A percentile compares a stretch with the other conserved stretches of the same genome.
phyloP scores from a whole-genome alignment of 1,284 basidiomycete genomes.

The Pascua guehoae region DNA sequence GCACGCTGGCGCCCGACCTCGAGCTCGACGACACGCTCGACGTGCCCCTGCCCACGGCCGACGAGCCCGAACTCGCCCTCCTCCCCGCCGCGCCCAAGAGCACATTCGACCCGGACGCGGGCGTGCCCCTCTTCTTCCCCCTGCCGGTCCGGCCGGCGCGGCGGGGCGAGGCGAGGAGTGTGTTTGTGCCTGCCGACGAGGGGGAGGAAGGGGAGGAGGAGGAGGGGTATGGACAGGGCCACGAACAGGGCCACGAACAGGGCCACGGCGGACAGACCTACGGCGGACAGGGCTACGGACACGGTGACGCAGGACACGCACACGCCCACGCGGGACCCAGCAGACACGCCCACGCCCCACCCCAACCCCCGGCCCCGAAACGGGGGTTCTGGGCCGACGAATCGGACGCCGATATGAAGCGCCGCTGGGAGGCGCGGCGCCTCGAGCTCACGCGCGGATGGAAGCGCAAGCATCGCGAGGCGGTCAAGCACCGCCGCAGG shows the following conservation, averaged over 20 bases:
- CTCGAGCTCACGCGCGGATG: slow-evolving; percentile 69
- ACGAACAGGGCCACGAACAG: not conserved
- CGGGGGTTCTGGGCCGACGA: slow-evolving; percentile 28
- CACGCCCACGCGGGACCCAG: not conserved
- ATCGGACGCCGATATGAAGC: slow-evolving; percentile 56
- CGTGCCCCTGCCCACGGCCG: slow-evolving; percentile 26
- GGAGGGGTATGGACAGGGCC: slow-evolving; percentile 3
- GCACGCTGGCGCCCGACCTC: slow-evolving; percentile 36
- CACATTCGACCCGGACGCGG: slow-evolving; percentile 33
- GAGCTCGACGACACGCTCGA: slow-evolving; percentile 40
- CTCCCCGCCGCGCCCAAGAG: slow-evolving; percentile 18
- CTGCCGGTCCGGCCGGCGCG: slow-evolving; percentile 5
- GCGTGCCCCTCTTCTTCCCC: slow-evolving; percentile 44
- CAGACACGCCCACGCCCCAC: not conserved
- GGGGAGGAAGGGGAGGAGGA: slow-evolving; percentile 16
- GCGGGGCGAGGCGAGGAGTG: slow-evolving; percentile 23
- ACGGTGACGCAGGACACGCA: not conserved
- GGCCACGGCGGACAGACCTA: not conserved
- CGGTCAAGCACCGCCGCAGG: slow-evolving; percentile 63
- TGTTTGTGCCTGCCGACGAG: slow-evolving; percentile 6
- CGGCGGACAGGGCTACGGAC: not conserved
- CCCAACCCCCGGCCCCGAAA: not conserved
- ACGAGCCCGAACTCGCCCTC: slow-evolving; percentile 6
- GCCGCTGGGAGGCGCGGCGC: slow-evolving; percentile 67
- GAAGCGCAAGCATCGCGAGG: slow-evolving; percentile 74